Evolutionary conservation across 768 basidiomycete species (phyloP).

Genomic region (Boletus subcaerulescens): DNA sequence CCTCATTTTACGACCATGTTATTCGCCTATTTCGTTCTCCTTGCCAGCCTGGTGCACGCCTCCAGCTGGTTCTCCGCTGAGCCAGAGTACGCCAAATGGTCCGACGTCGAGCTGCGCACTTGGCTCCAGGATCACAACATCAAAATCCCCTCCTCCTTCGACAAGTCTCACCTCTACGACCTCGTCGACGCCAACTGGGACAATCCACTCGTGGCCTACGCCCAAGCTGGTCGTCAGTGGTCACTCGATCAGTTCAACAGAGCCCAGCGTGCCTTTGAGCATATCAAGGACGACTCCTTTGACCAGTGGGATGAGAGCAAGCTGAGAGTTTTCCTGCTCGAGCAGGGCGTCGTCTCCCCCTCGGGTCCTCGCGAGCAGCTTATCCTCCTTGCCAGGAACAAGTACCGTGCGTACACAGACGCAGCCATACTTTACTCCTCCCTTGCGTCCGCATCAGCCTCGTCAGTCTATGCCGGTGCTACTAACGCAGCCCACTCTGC

Average conservation of each 20-base stretch:
- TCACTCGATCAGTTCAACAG: constrained; percentile 58
- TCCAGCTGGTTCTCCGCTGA: constrained; percentile 50
- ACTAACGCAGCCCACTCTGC: constrained; percentile 35
- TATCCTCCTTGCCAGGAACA: constrained; percentile 69
- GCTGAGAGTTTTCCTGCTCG: constrained; percentile 78
- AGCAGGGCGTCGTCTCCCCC: constrained; percentile 85
- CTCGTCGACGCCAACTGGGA: constrained; percentile 66
- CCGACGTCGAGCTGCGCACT: constrained; percentile 54
- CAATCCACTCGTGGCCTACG: constrained; percentile 29
- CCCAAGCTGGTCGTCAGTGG: constrained; percentile 41
- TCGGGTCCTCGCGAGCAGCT: constrained; percentile 78
- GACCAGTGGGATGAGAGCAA: constrained; percentile 85
- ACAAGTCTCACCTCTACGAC: constrained; percentile 38
- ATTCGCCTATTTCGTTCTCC: constrained; percentile 27
- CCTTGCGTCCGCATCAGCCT: constrained; percentile 45
- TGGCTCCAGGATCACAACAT: constrained; percentile 73
- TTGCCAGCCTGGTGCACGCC: constrained; percentile 40
- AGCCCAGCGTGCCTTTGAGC: constrained; percentile 61
- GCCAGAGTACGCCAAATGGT: constrained; percentile 52
- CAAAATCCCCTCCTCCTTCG: constrained; percentile 46
- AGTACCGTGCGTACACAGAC: constrained; percentile 56
- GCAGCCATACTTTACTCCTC: constrained; percentile 58
- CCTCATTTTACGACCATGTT: constrained; percentile 8
- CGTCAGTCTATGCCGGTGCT: constrained; percentile 50
- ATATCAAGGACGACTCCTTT: constrained; percentile 58